Percentiles rank a stretch among this genome's conserved stretches.
These are phyloP conservation scores for Blastobotrys ciferrii DNA, from an alignment of 1,139 yeast species.

Conservation along the genomic window DNA sequence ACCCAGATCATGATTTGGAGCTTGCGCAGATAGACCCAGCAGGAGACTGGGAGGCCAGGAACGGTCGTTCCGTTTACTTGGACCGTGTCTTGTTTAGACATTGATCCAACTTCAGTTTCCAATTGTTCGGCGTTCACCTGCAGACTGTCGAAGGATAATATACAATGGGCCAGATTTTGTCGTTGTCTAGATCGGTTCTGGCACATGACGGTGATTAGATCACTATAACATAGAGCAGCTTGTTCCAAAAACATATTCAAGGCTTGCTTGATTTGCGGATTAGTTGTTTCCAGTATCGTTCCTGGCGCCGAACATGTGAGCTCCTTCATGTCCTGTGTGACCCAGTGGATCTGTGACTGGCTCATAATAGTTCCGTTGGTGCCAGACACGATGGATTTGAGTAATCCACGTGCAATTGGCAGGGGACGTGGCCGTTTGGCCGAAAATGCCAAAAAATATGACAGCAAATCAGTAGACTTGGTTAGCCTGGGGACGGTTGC, in stretches of 20 bases:
- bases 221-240: conserved; percentile 38
- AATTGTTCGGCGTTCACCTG: conserved; percentile 88
- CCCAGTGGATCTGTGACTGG: conserved; percentile 31
- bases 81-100: conserved; percentile 12
- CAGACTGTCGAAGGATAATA: conserved; percentile 70
- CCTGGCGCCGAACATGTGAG: conserved; percentile 26
- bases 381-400: conserved; percentile 23
- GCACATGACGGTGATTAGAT: conserved; percentile 55
- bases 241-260: conserved; percentile 29
- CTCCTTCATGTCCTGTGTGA: conserved; percentile 34
- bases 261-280: conserved; percentile 16
- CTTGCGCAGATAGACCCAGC: conserved; percentile 67
- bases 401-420: conserved; percentile 35
- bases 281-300: conserved; percentile 18
- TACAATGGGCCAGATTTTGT: conserved; percentile 59
- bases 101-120: conserved; percentile 43
- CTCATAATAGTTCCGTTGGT: conserved; percentile 23
- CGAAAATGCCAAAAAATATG: conserved; percentile 31
- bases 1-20: conserved; percentile 68
- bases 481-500: conserved; percentile 19
- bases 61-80: conserved; percentile 17
- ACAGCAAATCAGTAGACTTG: conserved; percentile 32
- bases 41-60: conserved; percentile 56
- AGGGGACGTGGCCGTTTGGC: conserved; percentile 25
- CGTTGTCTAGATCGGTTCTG: conserved; percentile 83